Evolutionary conservation across 2,329 filamentous ascomycete genomes (phyloP), one percentile per base, ranked within the genome.

Genomic region (Ophiostoma novo-ulmi): DNA sequence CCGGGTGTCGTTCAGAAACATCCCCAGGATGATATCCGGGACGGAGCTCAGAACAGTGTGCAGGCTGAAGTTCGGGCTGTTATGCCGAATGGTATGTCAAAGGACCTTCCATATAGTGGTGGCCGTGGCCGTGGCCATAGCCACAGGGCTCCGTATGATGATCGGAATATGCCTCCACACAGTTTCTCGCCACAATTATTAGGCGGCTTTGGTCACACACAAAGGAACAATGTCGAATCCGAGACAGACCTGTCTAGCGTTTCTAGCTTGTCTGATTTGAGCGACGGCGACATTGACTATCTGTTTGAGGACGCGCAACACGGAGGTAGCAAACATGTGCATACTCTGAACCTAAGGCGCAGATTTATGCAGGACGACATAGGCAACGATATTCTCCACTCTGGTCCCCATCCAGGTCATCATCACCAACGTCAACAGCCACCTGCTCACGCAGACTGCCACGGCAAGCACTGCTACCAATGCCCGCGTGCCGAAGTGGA

Each of bases 261-360:
- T 2, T 74, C 75, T 17, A 73, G 72, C 39, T 58, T 75, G 36
- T 78, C 77, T 7, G 76, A 78, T 17, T 39, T 80, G 10, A 75
- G 75, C 14, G 78, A 79, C 26, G 63, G 68, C 26, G 76, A 77
- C 41, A 70, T 79, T 4, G 77, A 79, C 68, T 68, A 75, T 35
- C 63, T 71, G 38, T 70, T 77, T 52, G 68, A 74, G 41, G 69
- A 74, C 13, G 31, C 22, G 11, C n/a, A 26, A 14, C 38, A 17
- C 67, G 71, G 41, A 69, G 73, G 31, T 61, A 13, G 48, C 67
- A 58, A 48, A 7, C 44, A 48, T 48, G 44, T 20, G 44, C 7
- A 48, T 5, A 48, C n/a, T 48, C 17, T 48, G 17, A 7, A 48
- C 17, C 6, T 7, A 8, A 20, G 44, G 1, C 44, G 2, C 17